Evolutionary conservation across 2,329 filamentous ascomycete genomes (phyloP), one percentile per base, ranked within the genome.

Genomic region (Fusarium sp.): DNA sequence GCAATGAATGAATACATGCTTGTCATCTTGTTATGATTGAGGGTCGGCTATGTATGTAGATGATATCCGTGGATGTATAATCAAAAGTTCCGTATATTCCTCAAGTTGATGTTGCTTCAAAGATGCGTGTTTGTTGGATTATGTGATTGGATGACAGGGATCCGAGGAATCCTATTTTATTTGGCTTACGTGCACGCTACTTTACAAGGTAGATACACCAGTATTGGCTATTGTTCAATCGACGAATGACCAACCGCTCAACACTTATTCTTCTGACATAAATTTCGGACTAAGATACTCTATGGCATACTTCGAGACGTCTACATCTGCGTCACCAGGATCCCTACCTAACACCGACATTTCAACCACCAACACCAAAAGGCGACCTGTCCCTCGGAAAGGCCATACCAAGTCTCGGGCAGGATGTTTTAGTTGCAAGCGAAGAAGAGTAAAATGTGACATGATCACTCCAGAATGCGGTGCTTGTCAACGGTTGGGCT

Each of bases 391-490:
- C 6, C 76, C 77, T 7, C 66, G 77, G 33, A 79, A 78, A 51
- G 77, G 77, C 7, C 77, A 79, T 41, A 78, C 71, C 46, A 77
- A 79, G 45, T 78, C 76, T 20, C 68, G 77, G n/a, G 68, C 66
- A 11, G 78, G 77, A 11, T 79, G 78, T 37, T 60, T 70, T 15
- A 74, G 53, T 27, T 79, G 77, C 57, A 78, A 78, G 64, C 63
- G 70, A 39, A 70, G 78, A 15, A 84, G 81, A 65, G 82, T 85
- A 55, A 85, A 85, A 73, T 83, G 82, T 63, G 74, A 76, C 30
- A 77, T 82, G 57, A 67, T 52, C 2, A 61, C 60, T 15, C 80
- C 80, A 19, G 70, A 75, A 20, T 82, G 81, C 60, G 67, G 71
- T 22, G 70, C 76, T 41, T 82, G 80, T 66, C 57, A 46, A 11